These are phyloP conservation scores for Pythium graminicola DNA, from an alignment of 352 stramenopile genomes.

Conservation along the genomic window DNA sequence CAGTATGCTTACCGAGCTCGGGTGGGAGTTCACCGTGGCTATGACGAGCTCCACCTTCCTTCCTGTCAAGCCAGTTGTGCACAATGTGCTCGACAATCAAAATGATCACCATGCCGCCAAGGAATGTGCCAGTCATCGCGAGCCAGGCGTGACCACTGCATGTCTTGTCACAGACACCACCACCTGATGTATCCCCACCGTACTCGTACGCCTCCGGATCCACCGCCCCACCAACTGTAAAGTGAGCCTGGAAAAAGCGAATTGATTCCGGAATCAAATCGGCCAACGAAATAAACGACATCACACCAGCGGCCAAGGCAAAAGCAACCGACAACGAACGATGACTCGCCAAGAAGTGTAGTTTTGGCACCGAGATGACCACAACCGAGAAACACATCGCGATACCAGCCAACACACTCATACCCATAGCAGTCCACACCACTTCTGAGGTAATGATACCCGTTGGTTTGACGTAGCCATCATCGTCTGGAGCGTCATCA, in stretches of 20 bases:
- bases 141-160: constrained; percentile 56
- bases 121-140: constrained; percentile 47
- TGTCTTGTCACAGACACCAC: constrained; percentile 44
- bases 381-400: constrained; percentile 57
- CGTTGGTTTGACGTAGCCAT: constrained; percentile 31
- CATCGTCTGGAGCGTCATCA: constrained; percentile 35
- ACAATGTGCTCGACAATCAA: constrained; percentile 56
- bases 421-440: constrained; percentile 59
- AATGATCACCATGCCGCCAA: constrained; percentile 50
- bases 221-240: constrained; percentile 37
- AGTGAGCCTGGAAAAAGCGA: constrained; percentile 38
- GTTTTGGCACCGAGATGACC: constrained; percentile 56
- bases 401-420: constrained; percentile 61
- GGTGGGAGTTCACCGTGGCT: constrained; percentile 26
- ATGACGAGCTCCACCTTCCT: constrained; percentile 14
- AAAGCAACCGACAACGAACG: constrained; percentile 52
- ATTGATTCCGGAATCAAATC: constrained; percentile 56
- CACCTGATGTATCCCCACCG: constrained; percentile 27
- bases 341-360: constrained; percentile 58
- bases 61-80: constrained; percentile 38
- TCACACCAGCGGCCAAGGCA: constrained; percentile 58
- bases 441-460: constrained; percentile 42
- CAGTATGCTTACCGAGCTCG: constrained; percentile 23
- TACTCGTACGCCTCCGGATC: constrained; percentile 67
- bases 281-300: constrained; percentile 68